Evolutionary conservation across 495 filamentous ascomycete genomes (phyloP).

Genomic region (Clavariopsis aquatica): DNA sequence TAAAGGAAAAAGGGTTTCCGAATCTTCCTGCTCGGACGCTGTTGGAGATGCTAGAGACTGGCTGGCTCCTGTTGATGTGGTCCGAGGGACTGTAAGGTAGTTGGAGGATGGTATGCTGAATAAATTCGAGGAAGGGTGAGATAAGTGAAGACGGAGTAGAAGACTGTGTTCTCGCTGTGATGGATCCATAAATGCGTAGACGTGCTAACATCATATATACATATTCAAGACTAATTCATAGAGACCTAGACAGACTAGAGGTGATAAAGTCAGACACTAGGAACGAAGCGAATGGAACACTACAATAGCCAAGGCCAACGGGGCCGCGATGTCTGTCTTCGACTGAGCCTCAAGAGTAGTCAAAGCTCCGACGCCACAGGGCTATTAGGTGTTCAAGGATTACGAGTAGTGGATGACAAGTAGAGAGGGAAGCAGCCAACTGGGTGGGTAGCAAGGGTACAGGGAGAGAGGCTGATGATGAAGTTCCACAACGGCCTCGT

Average conservation of each 20-base stretch:
- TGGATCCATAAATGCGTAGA: constrained; percentile 22
- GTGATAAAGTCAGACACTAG: neutral
- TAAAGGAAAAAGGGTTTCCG: neutral
- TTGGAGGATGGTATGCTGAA: constrained; percentile 23
- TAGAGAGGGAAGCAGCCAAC: neutral
- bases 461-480: neutral
- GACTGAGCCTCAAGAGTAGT: constrained; percentile 14
- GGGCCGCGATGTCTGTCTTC: constrained; percentile 1
- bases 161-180: constrained; percentile 11
- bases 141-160: constrained; percentile 15
- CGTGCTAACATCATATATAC: constrained; percentile 24
- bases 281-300: neutral
- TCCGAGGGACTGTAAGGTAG: constrained; percentile 32
- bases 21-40: constrained; percentile 1
- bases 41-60: constrained; percentile 11
- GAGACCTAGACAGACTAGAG: neutral
- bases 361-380: constrained; percentile 24
- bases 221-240: constrained; percentile 12
- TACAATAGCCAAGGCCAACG: neutral
- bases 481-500: constrained; percentile 5
- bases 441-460: neutral
- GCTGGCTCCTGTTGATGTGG: neutral
- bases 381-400: neutral
- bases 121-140: constrained; percentile 8
- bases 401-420: neutral